Evolutionary conservation across 352 stramenopile species (phyloP).

Genomic region (Pythium dissotocum): DNA sequence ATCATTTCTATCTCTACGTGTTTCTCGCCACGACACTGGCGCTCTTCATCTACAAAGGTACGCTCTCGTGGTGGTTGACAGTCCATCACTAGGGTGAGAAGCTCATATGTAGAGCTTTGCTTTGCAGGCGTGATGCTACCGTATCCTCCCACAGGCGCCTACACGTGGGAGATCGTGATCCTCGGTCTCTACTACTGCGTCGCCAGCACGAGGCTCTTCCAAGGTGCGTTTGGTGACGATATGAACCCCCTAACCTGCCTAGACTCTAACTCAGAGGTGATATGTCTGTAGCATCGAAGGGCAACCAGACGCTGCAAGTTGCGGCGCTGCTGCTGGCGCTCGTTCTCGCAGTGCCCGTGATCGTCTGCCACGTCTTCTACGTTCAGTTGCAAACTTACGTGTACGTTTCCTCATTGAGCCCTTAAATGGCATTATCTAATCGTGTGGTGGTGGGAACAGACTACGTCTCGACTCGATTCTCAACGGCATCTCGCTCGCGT

Average conservation of each 20-base stretch:
- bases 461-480: slow-evolving; percentile 61
- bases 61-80: neutral
- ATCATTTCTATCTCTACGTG: slow-evolving; percentile 64
- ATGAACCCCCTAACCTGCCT: neutral
- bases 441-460: slow-evolving; percentile 17
- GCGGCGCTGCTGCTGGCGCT: slow-evolving; percentile 58
- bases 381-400: slow-evolving; percentile 80
- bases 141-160: slow-evolving; percentile 47
- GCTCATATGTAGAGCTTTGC: too few species aligned
- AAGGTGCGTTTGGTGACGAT: slow-evolving; percentile 33
- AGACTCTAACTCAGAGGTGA: neutral
- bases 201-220: slow-evolving; percentile 64
- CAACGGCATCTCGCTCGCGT: slow-evolving; percentile 59
- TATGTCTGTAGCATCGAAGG: slow-evolving; percentile 61
- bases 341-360: slow-evolving; percentile 44
- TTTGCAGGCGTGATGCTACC: slow-evolving; percentile 44
- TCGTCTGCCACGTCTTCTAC: slow-evolving; percentile 76
- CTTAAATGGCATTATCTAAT: too few species aligned
- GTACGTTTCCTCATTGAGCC: slow-evolving; percentile 27
- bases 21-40: slow-evolving; percentile 52
- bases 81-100: too few species aligned
- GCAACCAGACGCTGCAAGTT: slow-evolving; percentile 75
- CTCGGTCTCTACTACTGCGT: slow-evolving; percentile 62
- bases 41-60: slow-evolving; percentile 79
- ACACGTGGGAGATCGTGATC: slow-evolving; percentile 64